Evolutionary conservation across 2,329 filamentous ascomycete species (phyloP).

Genomic region (Penicillium sp.): DNA sequence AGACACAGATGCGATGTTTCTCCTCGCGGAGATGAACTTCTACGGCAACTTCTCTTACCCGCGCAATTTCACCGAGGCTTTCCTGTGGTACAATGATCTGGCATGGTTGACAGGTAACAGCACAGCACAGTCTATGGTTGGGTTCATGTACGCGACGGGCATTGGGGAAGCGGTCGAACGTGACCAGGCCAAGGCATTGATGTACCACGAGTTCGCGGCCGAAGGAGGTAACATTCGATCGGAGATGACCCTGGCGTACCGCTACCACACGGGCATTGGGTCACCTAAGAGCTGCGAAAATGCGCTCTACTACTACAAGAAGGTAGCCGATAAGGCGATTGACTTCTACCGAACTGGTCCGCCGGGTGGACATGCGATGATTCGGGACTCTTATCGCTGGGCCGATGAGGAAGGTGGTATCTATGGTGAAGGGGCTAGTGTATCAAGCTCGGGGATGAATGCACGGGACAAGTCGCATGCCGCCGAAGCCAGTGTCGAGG

Average conservation of each 20-base stretch:
- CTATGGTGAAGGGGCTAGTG: conserved; percentile 93
- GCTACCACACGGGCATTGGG: conserved; percentile 81
- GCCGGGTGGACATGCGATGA: conserved; percentile 77
- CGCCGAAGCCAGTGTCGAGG: conserved; percentile 80
- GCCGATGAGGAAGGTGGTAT: conserved; percentile 89
- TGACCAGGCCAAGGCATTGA: conserved; percentile 85
- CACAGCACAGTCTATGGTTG: conserved; percentile 93
- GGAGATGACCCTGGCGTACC: conserved; percentile 89
- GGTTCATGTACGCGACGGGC: conserved; percentile 92
- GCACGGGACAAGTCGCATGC: conserved; percentile 72
- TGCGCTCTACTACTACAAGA: conserved; percentile 85
- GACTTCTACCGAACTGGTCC: conserved; percentile 84
- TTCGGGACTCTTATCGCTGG: conserved; percentile 76
- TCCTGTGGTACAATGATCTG: conserved; percentile 75
- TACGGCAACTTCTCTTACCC: conserved; percentile 91
- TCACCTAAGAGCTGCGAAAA: conserved; percentile 81
- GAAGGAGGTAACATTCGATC: conserved; percentile 77
- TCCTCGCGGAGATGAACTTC: conserved; percentile 93
- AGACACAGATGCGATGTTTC: conserved; percentile 76
- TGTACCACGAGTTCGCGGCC: conserved; percentile 94
- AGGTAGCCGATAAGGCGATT: conserved; percentile 89
- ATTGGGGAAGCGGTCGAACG: conserved; percentile 75
- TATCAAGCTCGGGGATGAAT: conserved; percentile 79
- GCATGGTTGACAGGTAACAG: conserved; percentile 77
- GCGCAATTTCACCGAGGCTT: conserved; percentile 74